Evolutionary conservation across 495 filamentous ascomycete genomes (phyloP), one percentile per base, ranked within the genome.

Genomic region (Trichocladium antarcticum): DNA sequence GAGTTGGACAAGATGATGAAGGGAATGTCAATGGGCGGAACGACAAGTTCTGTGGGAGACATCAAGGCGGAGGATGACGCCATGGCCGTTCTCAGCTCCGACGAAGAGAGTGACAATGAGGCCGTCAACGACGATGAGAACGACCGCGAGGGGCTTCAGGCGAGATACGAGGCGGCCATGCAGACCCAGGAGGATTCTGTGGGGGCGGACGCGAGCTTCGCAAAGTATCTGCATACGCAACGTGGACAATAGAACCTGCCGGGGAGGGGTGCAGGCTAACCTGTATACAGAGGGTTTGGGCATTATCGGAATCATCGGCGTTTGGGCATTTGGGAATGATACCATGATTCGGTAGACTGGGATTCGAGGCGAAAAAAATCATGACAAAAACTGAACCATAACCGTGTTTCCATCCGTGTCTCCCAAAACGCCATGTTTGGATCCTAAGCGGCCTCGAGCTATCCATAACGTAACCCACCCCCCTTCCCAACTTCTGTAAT

Each of bases 1-100:
- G 89, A 97, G 60, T 68, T 97, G 34, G 82, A 84, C 20, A 87
- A 84, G 72, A 72, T 97, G 66, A 95, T 99, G 90, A 84, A 83
- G 60, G 92, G 90, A 54, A 90, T 99, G 85, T 76, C 78, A 28
- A 83, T 97, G 56, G 68, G 61, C 20, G 68, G 65, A 40, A 57
- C 48, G 11, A 54, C 56, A 32, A 60, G 60, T 42, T 61, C 59
- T 0, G 63, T 64, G 42, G 58, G 62, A 6, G 62, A 62, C 16
- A 51, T 78, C 42, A 66, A 75, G 19, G 74, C 76, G 2, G 78
- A 83, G 54, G 67, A 77, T n/a, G 80, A 84, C 20, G 74, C 78
- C 17, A 64, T 70, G 28, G 73, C 73, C 7, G 62, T 65, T 20
- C 62, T 63, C 9, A 69, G 64, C 21, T 62, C 64, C 0, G 72